Conservation (phyloP, 768 basidiomycete genomes). For the Scleroderma citrinum region DNA sequence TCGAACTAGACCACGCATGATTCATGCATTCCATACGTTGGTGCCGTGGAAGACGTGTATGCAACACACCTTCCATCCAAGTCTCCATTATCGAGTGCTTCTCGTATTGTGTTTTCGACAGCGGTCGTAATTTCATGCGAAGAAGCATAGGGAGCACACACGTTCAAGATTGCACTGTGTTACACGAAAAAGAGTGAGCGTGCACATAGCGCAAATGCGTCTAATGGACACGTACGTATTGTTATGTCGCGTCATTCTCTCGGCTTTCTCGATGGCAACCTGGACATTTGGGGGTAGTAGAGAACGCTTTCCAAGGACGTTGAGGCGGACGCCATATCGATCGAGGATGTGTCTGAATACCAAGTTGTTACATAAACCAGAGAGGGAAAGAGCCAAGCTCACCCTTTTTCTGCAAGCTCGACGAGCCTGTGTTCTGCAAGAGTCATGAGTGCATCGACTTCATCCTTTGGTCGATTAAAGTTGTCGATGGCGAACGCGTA, state of each 20-base stretch:
- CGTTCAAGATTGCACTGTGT: conserved; percentile 76
- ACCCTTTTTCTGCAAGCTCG: conserved; percentile 82
- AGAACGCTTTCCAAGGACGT: conserved; percentile 68
- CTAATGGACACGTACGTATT: conserved; percentile 43
- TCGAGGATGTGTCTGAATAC: conserved; percentile 68
- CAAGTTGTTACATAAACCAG: no score
- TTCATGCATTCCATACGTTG: conserved; percentile 68
- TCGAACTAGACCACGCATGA: conserved; percentile 25
- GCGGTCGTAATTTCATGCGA: conserved; percentile 88
- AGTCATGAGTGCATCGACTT: conserved; percentile 86
- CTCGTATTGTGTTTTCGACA: conserved; percentile 35
- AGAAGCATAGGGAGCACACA: conserved; percentile 90
- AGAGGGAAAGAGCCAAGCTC: no score
- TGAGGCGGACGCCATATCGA: conserved; percentile 75
- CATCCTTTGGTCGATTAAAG: conserved; percentile 80
- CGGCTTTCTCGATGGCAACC: conserved; percentile 61
- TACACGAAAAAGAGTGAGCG: neutral
- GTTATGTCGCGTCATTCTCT: conserved; percentile 71
- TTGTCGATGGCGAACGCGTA: conserved; percentile 99
- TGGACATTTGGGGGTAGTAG: conserved; percentile 80
- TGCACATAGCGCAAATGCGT: neutral
- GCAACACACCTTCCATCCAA: conserved; percentile 24
- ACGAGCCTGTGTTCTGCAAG: conserved; percentile 71
- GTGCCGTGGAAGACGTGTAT: conserved; percentile 77
- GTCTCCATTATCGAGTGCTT: conserved; percentile 28